Conservation (phyloP, 768 basidiomycete genomes). For the Phaeotremella fagi region DNA sequence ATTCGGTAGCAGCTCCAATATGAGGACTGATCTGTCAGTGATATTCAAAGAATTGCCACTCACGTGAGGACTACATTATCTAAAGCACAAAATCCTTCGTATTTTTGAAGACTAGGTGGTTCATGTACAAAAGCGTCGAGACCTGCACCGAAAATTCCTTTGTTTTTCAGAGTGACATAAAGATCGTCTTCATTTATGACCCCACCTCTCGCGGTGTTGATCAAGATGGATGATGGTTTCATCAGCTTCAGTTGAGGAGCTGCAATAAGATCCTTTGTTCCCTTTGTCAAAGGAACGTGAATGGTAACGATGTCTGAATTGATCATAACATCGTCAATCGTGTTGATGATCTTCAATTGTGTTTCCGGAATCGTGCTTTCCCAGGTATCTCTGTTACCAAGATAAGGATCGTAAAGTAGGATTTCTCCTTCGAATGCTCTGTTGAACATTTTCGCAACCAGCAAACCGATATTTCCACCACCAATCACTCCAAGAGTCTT, state of each 20-base stretch:
- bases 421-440: constrained; percentile 8
- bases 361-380: neutral
- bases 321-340: constrained; percentile 9
- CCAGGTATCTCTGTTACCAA: neutral
- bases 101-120: constrained; percentile 47
- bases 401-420: constrained; percentile 7
- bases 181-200: constrained; percentile 61
- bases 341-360: neutral
- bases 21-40: constrained; percentile 10
- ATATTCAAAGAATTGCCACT: constrained; percentile 50
- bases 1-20: constrained; percentile 16
- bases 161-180: constrained; percentile 53
- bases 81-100: constrained; percentile 12
- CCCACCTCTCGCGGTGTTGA: constrained; percentile 66
- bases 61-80: constrained; percentile 15
- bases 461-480: constrained; percentile 15
- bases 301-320: constrained; percentile 16
- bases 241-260: constrained; percentile 47
- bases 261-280: constrained; percentile 12
- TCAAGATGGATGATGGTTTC: constrained; percentile 58
- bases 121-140: constrained; percentile 64
- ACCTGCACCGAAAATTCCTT: constrained; percentile 58
- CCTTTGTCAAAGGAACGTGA: constrained; percentile 12
- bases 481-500: constrained; percentile 14
- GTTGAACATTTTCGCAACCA: constrained; percentile 7